These are phyloP conservation scores for Starmera amethionina DNA, from an alignment of 805 yeast genomes.

Conservation along the genomic window DNA sequence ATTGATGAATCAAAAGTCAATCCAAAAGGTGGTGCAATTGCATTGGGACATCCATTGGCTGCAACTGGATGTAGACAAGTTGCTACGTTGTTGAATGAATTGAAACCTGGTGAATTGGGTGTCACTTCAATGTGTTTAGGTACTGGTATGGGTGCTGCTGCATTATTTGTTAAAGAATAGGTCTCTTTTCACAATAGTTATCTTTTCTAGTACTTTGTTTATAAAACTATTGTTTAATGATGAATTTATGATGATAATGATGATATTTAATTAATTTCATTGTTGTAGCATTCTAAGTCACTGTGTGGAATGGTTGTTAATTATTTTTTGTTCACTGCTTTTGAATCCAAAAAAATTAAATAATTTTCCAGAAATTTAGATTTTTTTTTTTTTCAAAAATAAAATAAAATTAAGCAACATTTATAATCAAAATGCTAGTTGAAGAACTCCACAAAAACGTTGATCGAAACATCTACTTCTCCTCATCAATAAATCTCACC, in stretches of 20 bases:
- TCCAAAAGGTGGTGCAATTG: slow-evolving; percentile 95
- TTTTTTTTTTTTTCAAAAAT: too few relatives aligned
- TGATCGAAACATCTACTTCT: slow-evolving; percentile 15
- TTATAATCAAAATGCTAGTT: slow-evolving; percentile 3
- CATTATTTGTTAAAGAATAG: slow-evolving; percentile 69
- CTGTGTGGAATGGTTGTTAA: too few relatives aligned
- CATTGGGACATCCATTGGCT: slow-evolving; percentile 90
- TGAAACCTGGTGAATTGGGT: slow-evolving; percentile 74
- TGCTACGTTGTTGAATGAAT: slow-evolving; percentile 78
- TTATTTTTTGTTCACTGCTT: too few relatives aligned
- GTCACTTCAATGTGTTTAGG: slow-evolving; percentile 96
- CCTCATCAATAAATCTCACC: slow-evolving; percentile 14
- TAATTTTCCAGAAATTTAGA: too few relatives aligned
- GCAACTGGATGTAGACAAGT: slow-evolving; percentile 65
- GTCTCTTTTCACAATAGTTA: too few relatives aligned
- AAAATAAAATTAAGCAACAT: too few relatives aligned
- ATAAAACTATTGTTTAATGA: too few relatives aligned
- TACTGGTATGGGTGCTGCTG: slow-evolving; percentile 98
- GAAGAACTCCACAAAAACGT: slow-evolving; percentile 15
- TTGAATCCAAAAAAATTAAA: background rate
- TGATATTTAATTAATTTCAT: too few relatives aligned
- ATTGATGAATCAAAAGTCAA: slow-evolving; percentile 67
- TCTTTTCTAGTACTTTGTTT: too few relatives aligned
- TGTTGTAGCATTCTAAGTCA: too few relatives aligned
- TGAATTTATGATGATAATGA: too few relatives aligned